A percentile compares a stretch with the other conserved stretches of the same genome.
Conservation (phyloP, 2,329 filamentous ascomycete genomes). For the Cercospora beticola region DNA sequence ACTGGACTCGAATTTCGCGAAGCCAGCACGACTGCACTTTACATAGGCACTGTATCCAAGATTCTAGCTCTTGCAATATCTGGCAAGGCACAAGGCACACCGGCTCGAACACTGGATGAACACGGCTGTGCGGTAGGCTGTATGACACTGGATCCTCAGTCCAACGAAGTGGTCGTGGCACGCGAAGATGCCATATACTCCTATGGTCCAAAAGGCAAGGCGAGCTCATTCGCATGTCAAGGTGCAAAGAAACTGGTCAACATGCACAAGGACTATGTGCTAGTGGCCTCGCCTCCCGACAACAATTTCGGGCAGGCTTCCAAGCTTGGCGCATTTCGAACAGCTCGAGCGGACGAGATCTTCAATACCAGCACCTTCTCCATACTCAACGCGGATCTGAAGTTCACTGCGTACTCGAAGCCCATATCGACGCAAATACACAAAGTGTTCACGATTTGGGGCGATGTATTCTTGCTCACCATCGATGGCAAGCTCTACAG, state of each 20-base stretch:
- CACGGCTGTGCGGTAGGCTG: conserved; percentile 89
- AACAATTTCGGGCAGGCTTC: conserved; percentile 57
- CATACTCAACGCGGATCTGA: conserved; percentile 84
- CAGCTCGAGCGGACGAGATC: conserved; percentile 69
- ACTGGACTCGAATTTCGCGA: conserved; percentile 81
- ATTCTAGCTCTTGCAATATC: conserved; percentile 85
- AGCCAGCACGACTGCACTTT: conserved; percentile 70
- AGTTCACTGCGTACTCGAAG: conserved; percentile 87
- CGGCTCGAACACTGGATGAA: conserved; percentile 85
- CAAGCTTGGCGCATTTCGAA: conserved; percentile 70
- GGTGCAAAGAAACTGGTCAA: conserved; percentile 80
- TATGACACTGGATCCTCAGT: conserved; percentile 80
- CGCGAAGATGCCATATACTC: conserved; percentile 95
- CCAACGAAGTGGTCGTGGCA: conserved; percentile 85
- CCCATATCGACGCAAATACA: conserved; percentile 78
- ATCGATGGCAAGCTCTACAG: conserved; percentile 88
- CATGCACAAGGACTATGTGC: conserved; percentile 81
- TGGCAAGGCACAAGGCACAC: conserved; percentile 83
- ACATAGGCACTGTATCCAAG: conserved; percentile 85
- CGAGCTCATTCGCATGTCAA: conserved; percentile 87
- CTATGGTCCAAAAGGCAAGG: conserved; percentile 80
- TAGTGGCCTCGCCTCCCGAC: conserved; percentile 76
- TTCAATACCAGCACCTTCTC: conserved; percentile 88
- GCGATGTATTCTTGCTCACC: conserved; percentile 83
- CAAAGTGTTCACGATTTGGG: conserved; percentile 82